Conservation (phyloP, 208 protist species). For the Acanthamoeba quina region DNA sequence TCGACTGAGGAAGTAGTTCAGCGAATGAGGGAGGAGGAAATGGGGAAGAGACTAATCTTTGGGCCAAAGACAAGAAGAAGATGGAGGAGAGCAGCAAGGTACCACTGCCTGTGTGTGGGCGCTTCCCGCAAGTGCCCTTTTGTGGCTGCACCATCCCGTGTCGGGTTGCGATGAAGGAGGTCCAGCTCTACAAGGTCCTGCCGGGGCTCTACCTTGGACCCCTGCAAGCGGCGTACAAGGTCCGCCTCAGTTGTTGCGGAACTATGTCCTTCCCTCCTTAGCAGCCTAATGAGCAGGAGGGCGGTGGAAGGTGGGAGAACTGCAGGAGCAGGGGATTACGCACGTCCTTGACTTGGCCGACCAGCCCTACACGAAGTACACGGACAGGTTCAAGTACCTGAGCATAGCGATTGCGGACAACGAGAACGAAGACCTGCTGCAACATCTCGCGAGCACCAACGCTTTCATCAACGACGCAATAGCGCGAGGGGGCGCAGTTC, state of each 20-base stretch:
- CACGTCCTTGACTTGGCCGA: conserved; percentile 23
- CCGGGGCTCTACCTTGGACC: conserved; percentile 3
- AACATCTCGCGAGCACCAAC: background rate
- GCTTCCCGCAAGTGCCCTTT: background rate
- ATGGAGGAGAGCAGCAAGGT: background rate
- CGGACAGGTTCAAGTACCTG: conserved; percentile 25
- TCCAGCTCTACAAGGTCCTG: conserved; percentile 2
- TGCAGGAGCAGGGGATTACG: conserved; percentile 21
- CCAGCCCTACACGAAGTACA: conserved; percentile 6
- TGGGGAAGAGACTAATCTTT: no score
- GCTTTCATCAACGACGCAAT: conserved; percentile 53
- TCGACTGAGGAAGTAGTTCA: no score
- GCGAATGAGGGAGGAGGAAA: no score
- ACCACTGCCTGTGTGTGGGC: background rate
- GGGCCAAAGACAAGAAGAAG: background rate
- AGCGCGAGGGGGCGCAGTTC: background rate
- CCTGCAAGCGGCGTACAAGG: conserved; percentile 42
- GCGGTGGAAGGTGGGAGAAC: background rate
- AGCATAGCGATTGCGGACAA: background rate
- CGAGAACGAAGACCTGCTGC: background rate
- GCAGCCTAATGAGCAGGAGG: background rate
- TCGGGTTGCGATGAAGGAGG: conserved; percentile 15
- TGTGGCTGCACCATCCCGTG: conserved; percentile 57
- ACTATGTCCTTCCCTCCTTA: no score
- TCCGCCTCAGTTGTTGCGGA: background rate